phyloP scores from a whole-genome alignment of 257 asterid genomes.

The Handroanthus guayacan region DNA sequence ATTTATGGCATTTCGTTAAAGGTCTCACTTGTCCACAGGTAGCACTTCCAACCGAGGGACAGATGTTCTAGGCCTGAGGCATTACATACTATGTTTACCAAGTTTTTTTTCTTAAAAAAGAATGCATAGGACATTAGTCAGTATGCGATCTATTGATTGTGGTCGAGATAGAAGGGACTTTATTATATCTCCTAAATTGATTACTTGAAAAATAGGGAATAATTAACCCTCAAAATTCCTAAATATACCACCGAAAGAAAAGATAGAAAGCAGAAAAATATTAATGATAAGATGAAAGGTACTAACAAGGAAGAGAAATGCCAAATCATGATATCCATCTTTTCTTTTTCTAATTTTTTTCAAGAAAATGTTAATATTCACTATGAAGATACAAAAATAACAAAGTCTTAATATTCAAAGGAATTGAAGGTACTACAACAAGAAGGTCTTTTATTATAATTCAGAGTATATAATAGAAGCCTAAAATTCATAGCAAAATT shows the following conservation, averaged over 20 bases:
- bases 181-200: conserved; percentile 88
- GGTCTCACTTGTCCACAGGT: no score
- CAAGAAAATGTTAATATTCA: conserved; percentile 76
- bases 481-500: no score
- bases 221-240: neutral
- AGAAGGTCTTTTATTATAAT: no score
- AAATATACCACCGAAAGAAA: neutral
- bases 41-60: no score
- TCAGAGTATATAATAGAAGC: no score
- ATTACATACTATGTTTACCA: conserved; percentile 48
- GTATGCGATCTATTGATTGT: conserved; percentile 73
- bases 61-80: no score
- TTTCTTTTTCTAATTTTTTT: conserved; percentile 76
- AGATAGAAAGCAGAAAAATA: conserved; percentile 1
- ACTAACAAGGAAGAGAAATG: conserved; percentile 87
- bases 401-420: neutral
- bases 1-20: no score
- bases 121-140: conserved; percentile 81
- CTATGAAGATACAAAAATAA: conserved; percentile 24
- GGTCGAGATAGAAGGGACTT: conserved; percentile 87
- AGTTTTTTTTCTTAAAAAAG: conserved; percentile 78
- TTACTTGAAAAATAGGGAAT: conserved; percentile 58
- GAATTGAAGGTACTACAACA: neutral
- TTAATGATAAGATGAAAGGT: conserved; percentile 22
- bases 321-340: conserved; percentile 90